Percentiles rank a stretch among this genome's conserved stretches.
These are phyloP conservation scores for Penicillium antarcticum DNA, from an alignment of 495 filamentous ascomycete species.

Conservation along the genomic window DNA sequence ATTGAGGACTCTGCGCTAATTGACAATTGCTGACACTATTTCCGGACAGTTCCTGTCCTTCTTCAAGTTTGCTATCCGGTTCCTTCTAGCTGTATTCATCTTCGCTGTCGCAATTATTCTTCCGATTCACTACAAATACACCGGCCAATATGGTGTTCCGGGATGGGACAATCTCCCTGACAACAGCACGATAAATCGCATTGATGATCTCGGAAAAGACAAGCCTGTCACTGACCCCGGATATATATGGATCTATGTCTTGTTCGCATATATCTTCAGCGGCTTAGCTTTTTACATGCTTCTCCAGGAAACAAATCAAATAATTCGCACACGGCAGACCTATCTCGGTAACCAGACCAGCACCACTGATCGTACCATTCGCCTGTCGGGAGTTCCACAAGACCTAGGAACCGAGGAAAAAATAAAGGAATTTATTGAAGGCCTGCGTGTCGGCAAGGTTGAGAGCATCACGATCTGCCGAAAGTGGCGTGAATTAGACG, in stretches of 20 bases:
- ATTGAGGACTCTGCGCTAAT: background rate
- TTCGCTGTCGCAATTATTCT: conserved; percentile 77
- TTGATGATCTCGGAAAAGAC: conserved; percentile 19
- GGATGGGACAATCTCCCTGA: conserved; percentile 31
- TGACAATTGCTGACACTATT: conserved; percentile 1
- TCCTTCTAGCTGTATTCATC: conserved; percentile 73
- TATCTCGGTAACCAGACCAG: conserved; percentile 93
- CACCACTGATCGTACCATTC: conserved; percentile 89
- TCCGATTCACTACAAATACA: conserved; percentile 75
- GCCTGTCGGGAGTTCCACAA: conserved; percentile 80
- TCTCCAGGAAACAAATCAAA: conserved; percentile 71
- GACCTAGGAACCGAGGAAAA: conserved; percentile 77
- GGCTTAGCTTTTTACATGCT: conserved; percentile 79
- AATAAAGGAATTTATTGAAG: conserved; percentile 85
- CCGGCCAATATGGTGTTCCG: conserved; percentile 44
- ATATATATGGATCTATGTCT: conserved; percentile 91
- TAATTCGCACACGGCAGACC: conserved; percentile 81
- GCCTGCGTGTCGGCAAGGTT: conserved; percentile 87
- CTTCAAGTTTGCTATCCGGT: conserved; percentile 88
- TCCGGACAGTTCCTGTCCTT: conserved; percentile 75
- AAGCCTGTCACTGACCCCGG: conserved; percentile 29
- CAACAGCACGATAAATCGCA: conserved; percentile 11
- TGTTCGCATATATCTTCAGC: conserved; percentile 90
- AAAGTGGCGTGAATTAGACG: conserved; percentile 82
- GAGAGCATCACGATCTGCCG: conserved; percentile 84